These are phyloP conservation scores for Uronychia binucleata DNA, from an alignment of 73 alveolate genomes.

Conservation along the genomic window DNA sequence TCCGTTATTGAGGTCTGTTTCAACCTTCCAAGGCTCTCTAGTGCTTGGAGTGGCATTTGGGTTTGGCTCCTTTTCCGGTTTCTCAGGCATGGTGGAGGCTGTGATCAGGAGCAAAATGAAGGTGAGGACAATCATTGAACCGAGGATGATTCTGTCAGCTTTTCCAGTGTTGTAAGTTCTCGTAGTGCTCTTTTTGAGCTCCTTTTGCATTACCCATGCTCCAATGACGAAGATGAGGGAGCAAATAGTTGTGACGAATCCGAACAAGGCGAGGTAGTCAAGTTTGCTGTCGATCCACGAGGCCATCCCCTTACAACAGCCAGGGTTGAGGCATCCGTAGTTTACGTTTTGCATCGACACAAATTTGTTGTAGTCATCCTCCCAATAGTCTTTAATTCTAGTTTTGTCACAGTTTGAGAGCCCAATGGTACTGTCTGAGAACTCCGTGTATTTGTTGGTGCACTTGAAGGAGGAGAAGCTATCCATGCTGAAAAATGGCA, in stretches of 20 bases:
- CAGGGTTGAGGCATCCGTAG: slow-evolving; percentile 6
- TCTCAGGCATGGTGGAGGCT: neutral
- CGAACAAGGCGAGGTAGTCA: slow-evolving; percentile 3
- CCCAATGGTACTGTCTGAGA: neutral
- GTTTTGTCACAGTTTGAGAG: neutral
- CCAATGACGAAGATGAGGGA: neutral
- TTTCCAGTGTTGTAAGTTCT: too few species aligned
- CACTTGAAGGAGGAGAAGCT: neutral
- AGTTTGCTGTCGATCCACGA: neutral
- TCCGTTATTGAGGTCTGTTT: neutral
- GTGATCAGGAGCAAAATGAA: neutral
- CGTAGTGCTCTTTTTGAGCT: neutral
- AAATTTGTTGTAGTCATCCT: neutral
- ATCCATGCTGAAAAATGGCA: neutral
- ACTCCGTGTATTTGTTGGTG: neutral
- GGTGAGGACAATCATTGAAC: neutral
- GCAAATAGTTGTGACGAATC: neutral
- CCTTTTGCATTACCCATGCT: neutral
- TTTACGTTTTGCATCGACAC: neutral
- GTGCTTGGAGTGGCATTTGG: neutral
- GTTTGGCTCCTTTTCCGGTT: neutral
- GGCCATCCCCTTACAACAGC: neutral
- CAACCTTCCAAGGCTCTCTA: neutral
- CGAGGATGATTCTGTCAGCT: neutral
- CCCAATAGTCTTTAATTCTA: neutral